phyloP scores from a whole-genome alignment of 371 early-diverging fungal species.

The Thermomucor indicae-seudaticae region DNA sequence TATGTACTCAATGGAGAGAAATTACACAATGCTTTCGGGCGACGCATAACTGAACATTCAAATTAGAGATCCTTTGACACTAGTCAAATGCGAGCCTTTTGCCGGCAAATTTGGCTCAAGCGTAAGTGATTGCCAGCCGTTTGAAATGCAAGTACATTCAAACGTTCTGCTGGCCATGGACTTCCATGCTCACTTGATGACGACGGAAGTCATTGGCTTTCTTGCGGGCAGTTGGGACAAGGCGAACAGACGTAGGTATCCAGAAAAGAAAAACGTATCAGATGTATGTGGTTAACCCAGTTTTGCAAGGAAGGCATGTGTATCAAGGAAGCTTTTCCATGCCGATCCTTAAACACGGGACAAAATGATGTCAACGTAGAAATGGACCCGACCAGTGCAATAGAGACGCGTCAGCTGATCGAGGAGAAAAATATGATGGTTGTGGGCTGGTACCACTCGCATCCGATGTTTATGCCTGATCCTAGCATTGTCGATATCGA shows the following conservation, averaged over 20 bases:
- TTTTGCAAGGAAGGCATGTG: constrained; percentile 33
- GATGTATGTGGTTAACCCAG: neutral
- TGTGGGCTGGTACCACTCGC: constrained; percentile 72
- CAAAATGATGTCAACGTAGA: constrained; percentile 84
- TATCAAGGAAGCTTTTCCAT: constrained; percentile 67
- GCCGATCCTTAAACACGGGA: constrained; percentile 66
- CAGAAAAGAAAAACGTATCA: neutral
- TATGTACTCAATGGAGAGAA: constrained; percentile 6
- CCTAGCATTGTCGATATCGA: constrained; percentile 58
- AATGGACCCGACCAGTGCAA: constrained; percentile 81
- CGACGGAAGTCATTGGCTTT: constrained; percentile 84
- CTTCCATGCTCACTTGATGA: constrained; percentile 84
- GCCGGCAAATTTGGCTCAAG: constrained; percentile 67
- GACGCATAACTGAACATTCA: neutral
- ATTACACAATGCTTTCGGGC: neutral
- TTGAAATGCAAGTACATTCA: constrained; percentile 66
- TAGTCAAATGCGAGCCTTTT: constrained; percentile 81
- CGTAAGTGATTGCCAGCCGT: constrained; percentile 70
- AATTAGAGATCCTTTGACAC: constrained; percentile 68
- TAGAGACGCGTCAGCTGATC: constrained; percentile 73
- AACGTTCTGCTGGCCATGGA: constrained; percentile 81
- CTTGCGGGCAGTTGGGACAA: constrained; percentile 76
- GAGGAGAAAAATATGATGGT: constrained; percentile 67
- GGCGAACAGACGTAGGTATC: constrained; percentile 31
- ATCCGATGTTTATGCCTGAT: constrained; percentile 37